phyloP scores from a whole-genome alignment of 352 stramenopile genomes.

The Globisporangium mamillatum region DNA sequence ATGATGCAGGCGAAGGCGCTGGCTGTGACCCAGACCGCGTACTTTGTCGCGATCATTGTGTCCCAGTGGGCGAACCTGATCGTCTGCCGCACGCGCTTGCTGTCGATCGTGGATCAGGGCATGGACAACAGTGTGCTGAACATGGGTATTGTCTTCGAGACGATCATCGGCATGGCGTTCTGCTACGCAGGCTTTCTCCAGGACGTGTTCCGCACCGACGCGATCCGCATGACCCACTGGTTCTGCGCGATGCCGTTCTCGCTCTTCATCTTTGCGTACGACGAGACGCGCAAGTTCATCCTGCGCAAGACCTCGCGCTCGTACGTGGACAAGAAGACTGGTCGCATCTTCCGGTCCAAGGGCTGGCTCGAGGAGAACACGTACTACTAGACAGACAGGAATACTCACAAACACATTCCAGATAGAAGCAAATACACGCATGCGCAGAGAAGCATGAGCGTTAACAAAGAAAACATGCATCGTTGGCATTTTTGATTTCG shows the following conservation, averaged over 20 bases:
- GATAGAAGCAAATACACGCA: not conserved
- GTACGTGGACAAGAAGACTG: constrained; percentile 46
- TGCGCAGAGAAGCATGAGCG: not conserved
- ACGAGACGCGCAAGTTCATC: constrained; percentile 87
- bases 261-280: constrained; percentile 80
- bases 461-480: not conserved
- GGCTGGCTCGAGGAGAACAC: constrained; percentile 82
- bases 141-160: constrained; percentile 87
- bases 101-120: constrained; percentile 82
- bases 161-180: constrained; percentile 65
- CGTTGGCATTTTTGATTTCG: not conserved
- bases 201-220: constrained; percentile 64
- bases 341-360: constrained; percentile 48
- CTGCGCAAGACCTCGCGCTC: constrained; percentile 66
- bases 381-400: constrained; percentile 56
- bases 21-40: constrained; percentile 75
- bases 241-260: constrained; percentile 82
- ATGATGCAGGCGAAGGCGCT: constrained; percentile 73
- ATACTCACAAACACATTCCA: not conserved
- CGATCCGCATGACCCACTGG: constrained; percentile 80
- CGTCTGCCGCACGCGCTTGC: constrained; percentile 84
- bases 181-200: constrained; percentile 76
- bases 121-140: constrained; percentile 88
- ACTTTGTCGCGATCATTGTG: constrained; percentile 76
- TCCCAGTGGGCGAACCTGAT: constrained; percentile 85